Base-by-base conservation (phyloP, 371 early-diverging fungal genomes). In the Ecytonucleospora hepatopenaei region DNA sequence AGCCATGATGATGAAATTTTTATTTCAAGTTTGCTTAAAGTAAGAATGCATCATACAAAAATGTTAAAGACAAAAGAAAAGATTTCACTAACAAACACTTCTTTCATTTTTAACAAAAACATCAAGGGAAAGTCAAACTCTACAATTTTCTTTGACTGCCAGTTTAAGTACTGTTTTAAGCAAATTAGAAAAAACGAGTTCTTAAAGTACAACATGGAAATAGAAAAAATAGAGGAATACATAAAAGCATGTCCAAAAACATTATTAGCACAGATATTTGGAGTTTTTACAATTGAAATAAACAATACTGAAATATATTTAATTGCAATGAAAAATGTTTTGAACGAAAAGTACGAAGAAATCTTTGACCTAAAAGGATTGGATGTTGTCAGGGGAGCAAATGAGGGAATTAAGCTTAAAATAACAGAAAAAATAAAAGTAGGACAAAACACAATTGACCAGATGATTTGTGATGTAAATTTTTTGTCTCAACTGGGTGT, bases 331-430 rank as follows among this genome's bases (percentile, higher is more conserved):
- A 53, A 75, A n/a, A 75, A 71, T 62, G 59, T 69, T 12, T 53
- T 75, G 15, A 31, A 47, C 0, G 32, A 27, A 3, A 28, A n/a
- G 12, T 40, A 34, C 8, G 31, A 32, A 8, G 28, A 65, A 47
- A 56, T 75, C 0, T 75, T 55, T 40, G 75, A 75, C 49, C 34
- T 75, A 4, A 75, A 75, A 62, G 75, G 75, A 21, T 19, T n/a
- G n/a, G 28, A 62, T 57, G 23, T 68, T n/a, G 27, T 23, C 0
- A 65, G 75, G 40, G 61, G 30, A 48, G 47, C 33, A 23, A 32
- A 27, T 0, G 54, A 49, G 0, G 16, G 35, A 17, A 53, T 26
- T 17, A 65, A 53, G n/a, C 26, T 8, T 19, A 51, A 51, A 8
- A 21, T 51, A 19, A 19, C 4, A 8, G 26, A 8, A 51, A 21